A percentile compares a stretch with the other conserved stretches of the same genome.
Conservation (phyloP, 208 protist species). For the Blechomonas ayalai region DNA sequence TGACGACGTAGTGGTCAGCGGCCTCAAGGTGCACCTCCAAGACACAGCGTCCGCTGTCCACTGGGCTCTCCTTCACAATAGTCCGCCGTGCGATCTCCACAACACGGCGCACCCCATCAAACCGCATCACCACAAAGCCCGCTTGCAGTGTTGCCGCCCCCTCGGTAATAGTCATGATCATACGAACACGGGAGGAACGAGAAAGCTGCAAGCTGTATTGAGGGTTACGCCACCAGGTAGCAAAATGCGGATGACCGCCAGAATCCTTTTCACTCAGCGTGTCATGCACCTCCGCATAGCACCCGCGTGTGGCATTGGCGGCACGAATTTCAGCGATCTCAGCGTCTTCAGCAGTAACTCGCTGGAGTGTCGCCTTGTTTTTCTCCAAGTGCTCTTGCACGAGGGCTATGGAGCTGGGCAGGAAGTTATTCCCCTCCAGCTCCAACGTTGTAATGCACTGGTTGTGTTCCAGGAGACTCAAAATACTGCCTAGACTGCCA, state of each 20-base stretch:
- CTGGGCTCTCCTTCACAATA: constrained; percentile 51
- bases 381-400: constrained; percentile 14
- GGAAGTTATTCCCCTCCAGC: constrained; percentile 49
- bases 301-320: constrained; percentile 11
- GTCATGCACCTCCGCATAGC: constrained; percentile 23
- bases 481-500: constrained; percentile 37
- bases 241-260: constrained; percentile 70
- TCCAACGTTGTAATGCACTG: constrained; percentile 27
- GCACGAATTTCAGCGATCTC: constrained; percentile 1
- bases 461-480: constrained; percentile 63
- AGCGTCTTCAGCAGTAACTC: constrained; percentile 2
- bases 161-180: constrained; percentile 40
- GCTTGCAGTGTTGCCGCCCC: constrained; percentile 25
- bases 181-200: constrained; percentile 23
- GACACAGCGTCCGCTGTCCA: constrained; percentile 24
- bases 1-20: constrained; percentile 54
- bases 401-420: constrained; percentile 15
- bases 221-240: constrained; percentile 83
- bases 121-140: constrained; percentile 63
- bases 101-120: constrained; percentile 51
- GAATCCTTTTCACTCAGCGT: constrained; percentile 29
- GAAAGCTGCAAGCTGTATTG: constrained; percentile 67
- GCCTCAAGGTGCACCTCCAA: constrained; percentile 28
- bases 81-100: constrained; percentile 26
- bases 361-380: constrained; percentile 9